Conservation (phyloP, 345 rosid genomes). For the Salix suchowensis region DNA sequence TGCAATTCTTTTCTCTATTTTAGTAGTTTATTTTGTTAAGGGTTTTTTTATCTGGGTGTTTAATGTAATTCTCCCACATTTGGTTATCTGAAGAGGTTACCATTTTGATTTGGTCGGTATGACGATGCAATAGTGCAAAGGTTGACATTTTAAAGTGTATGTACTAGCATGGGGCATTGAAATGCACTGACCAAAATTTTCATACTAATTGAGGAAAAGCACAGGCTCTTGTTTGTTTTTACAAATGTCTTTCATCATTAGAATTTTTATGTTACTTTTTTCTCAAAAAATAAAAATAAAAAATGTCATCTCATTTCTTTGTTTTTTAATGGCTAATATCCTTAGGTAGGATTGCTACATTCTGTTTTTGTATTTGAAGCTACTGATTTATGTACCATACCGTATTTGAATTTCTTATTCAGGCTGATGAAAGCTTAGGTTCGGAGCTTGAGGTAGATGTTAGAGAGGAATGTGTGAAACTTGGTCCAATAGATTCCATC, state of each 20-base stretch:
- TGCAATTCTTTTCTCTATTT: neutral
- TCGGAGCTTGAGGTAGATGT: constrained; percentile 78
- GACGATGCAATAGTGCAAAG: neutral
- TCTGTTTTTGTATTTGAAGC: neutral
- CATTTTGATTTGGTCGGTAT: no score
- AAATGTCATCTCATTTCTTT: neutral
- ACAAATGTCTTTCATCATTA: neutral
- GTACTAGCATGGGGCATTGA: neutral
- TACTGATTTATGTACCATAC: neutral
- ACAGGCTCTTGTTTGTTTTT: neutral
- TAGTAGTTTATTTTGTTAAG: neutral
- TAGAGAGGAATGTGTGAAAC: constrained; percentile 74
- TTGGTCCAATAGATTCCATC: constrained; percentile 75
- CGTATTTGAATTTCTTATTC: constrained; percentile 1
- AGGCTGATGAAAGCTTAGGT: constrained; percentile 73
- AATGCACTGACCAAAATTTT: neutral
- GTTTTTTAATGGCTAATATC: neutral
- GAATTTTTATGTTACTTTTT: neutral
- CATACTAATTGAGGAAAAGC: neutral
- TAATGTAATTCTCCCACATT: neutral
- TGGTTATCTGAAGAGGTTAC: neutral
- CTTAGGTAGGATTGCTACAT: neutral
- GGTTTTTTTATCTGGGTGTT: neutral
- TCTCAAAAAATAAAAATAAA: neutral
- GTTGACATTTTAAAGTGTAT: neutral